Evolutionary conservation across 306 rosid species (phyloP).

Genomic region (Fragaria ananassa): DNA sequence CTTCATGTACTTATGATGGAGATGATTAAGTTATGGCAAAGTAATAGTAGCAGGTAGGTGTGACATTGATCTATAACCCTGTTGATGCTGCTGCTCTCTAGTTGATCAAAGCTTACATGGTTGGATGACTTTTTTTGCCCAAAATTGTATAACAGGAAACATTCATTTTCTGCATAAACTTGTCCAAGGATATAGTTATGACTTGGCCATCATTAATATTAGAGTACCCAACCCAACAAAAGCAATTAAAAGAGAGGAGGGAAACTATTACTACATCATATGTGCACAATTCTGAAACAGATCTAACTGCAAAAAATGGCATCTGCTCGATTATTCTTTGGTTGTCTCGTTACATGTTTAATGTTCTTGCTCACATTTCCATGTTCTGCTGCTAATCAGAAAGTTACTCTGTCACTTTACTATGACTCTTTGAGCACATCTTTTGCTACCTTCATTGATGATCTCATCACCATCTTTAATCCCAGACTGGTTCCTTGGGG

Average conservation of each 20-base stretch:
- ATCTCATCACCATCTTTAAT: neutral
- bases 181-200: neutral
- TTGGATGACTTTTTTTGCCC: neutral
- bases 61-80: neutral
- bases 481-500: no score
- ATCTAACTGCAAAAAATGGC: slow-evolving; percentile 23
- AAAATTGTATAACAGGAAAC: neutral
- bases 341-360: slow-evolving; percentile 7
- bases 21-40: neutral
- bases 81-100: neutral
- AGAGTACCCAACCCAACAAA: neutral
- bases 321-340: slow-evolving; percentile 10
- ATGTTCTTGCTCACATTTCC: slow-evolving; percentile 22
- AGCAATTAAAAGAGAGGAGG: no score
- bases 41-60: neutral
- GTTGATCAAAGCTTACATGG: neutral
- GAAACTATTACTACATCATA: no score
- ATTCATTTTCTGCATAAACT: neutral
- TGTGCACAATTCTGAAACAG: neutral
- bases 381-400: slow-evolving; percentile 28
- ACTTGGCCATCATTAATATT: neutral
- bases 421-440: slow-evolving; percentile 35
- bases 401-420: slow-evolving; percentile 51
- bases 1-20: neutral
- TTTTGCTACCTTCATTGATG: slow-evolving; percentile 39